Conservation (phyloP, 768 basidiomycete species). For the Tubosaeta brunneosetosa region DNA sequence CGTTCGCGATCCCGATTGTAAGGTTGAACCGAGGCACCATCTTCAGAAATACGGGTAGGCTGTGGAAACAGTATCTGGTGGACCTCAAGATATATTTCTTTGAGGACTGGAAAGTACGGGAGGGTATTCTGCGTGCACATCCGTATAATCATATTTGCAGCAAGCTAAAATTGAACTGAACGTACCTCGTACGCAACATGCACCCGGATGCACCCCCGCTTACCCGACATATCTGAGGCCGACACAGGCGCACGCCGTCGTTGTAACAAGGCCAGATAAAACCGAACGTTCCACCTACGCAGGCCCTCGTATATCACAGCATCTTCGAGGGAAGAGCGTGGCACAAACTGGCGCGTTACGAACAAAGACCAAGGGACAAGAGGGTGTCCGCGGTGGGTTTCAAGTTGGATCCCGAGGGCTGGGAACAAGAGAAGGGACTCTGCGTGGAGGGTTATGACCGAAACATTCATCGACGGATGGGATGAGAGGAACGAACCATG, state of each 20-base stretch:
- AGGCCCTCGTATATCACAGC: slow-evolving; percentile 57
- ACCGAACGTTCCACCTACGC: slow-evolving; percentile 65
- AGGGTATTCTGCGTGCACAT: slow-evolving; percentile 48
- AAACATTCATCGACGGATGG: too few species aligned
- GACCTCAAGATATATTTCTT: slow-evolving; percentile 56
- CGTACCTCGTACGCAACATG: slow-evolving; percentile 58
- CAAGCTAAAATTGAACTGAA: not conserved
- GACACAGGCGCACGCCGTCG: slow-evolving; percentile 1
- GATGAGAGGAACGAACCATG: slow-evolving; percentile 35
- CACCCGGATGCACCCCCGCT: not conserved
- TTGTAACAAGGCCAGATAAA: slow-evolving; percentile 53
- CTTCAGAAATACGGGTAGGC: not conserved
- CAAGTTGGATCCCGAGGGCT: slow-evolving; percentile 68
- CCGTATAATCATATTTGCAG: not conserved
- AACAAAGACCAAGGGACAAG: too few species aligned
- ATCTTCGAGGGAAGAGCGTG: slow-evolving; percentile 49
- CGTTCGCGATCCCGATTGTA: too few species aligned
- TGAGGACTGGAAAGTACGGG: slow-evolving; percentile 58
- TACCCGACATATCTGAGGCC: not conserved
- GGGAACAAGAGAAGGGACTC: slow-evolving; percentile 70
- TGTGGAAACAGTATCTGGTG: slow-evolving; percentile 40
- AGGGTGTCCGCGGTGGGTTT: slow-evolving; percentile 66
- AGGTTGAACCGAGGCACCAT: not conserved
- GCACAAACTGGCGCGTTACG: slow-evolving; percentile 60
- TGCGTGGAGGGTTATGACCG: slow-evolving; percentile 21